phyloP scores from a whole-genome alignment of 2,329 filamentous ascomycete genomes.

The Alternaria burnsii region DNA sequence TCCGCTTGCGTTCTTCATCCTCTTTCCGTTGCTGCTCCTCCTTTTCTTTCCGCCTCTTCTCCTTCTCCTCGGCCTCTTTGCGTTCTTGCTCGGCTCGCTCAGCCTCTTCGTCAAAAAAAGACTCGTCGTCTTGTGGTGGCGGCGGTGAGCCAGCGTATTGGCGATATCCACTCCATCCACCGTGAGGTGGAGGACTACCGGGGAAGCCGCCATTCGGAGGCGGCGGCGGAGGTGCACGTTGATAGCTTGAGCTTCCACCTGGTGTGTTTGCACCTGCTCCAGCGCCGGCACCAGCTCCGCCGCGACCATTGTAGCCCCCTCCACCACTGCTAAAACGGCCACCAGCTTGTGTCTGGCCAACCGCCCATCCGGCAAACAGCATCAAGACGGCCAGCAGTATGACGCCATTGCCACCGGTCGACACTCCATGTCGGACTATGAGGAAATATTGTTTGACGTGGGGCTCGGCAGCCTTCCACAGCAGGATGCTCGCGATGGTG shows the following conservation, averaged over 20 bases:
- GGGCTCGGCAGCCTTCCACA: constrained; percentile 79
- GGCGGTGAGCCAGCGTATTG: constrained; percentile 42
- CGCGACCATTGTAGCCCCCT: constrained; percentile 35
- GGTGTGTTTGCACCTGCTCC: constrained; percentile 38
- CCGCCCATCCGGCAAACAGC: constrained; percentile 79
- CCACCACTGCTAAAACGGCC: constrained; percentile 50
- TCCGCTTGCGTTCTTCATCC: background rate
- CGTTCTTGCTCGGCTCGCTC: constrained; percentile 60
- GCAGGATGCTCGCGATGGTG: constrained; percentile 74
- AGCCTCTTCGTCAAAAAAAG: constrained; percentile 59
- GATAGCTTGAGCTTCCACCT: constrained; percentile 39
- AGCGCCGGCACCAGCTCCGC: constrained; percentile 45
- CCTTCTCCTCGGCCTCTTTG: constrained; percentile 17
- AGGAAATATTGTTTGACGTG: constrained; percentile 77
- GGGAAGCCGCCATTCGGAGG: constrained; percentile 45
- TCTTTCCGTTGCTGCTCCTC: constrained; percentile 10
- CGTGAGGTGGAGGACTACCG: constrained; percentile 43
- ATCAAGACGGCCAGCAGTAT: constrained; percentile 75
- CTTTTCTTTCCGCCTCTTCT: constrained; percentile 13
- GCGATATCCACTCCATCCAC: constrained; percentile 42
- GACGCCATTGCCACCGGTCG: constrained; percentile 72
- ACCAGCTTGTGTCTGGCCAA: constrained; percentile 70
- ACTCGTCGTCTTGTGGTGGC: constrained; percentile 41
- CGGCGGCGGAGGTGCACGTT: constrained; percentile 41
- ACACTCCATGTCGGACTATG: constrained; percentile 66